Base-by-base conservation (phyloP, 495 filamentous ascomycete species). In the Penicillium ochrochloron region DNA sequence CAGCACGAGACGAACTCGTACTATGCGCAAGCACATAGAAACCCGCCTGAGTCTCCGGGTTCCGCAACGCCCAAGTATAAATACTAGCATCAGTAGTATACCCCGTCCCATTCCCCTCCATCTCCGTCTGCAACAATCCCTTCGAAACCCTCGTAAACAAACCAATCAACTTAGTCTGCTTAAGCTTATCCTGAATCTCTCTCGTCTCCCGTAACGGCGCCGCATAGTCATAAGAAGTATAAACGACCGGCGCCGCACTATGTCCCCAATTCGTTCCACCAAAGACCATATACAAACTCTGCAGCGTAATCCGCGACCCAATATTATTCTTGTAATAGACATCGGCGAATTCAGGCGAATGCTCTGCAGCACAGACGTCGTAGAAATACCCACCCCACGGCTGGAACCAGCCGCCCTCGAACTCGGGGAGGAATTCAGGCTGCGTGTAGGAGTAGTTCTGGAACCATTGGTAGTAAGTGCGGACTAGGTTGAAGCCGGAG, bases 21-120 rank as follows among this genome's bases (percentile, higher is more conserved):
- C 78, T 67, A 64, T 92, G 89, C 31, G 87, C 77, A 50, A 89
- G 73, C 19, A 91, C 73, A 73, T 84, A 91, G 70, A 91, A 91
- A 0, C 82, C 82, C 34, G 84, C 82, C 41, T 80, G 71, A 0
- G 81, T 86, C 9, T 82, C 74, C 5, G 85, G 83, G 64, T 88
- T 88, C 19, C 82, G 75, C 31, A 87, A 67, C 14, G 82, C 82
- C 78, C 82, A 82, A 0, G 83, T 84, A 62, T 75, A 85, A 35
- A 85, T 78, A 17, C 60, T 62, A 14, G 59, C 39, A 59, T 76
- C 78, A 46, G 73, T 79, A 4, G 80, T 78, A 64, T 86, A 86
- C 11, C 74, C 76, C 12, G 86, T 86, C 3, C 85, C 84, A 66
- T 88, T 88, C 8, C 83, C 84, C 50, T 83, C 71, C 76, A 85